Percentiles rank a stretch among this genome's conserved stretches.
phyloP scores from a whole-genome alignment of 495 filamentous ascomycete species.

The Viridothelium virens region DNA sequence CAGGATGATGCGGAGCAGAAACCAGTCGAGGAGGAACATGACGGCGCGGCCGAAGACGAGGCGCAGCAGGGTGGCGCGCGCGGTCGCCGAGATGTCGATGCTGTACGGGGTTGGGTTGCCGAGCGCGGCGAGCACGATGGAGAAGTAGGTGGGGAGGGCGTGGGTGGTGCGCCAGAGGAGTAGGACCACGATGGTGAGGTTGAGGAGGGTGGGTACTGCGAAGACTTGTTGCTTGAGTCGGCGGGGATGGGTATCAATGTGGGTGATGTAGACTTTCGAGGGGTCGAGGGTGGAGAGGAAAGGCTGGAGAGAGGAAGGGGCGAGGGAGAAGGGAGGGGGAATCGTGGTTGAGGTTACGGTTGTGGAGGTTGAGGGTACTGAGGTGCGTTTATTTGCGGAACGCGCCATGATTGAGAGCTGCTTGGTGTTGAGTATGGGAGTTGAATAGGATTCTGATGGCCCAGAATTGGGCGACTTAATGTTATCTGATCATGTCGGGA shows the following conservation, averaged over 20 bases:
- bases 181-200: slow-evolving; percentile 50
- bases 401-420: not conserved
- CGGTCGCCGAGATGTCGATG: slow-evolving; percentile 46
- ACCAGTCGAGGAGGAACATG: slow-evolving; percentile 62
- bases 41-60: slow-evolving; percentile 48
- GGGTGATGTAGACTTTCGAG: slow-evolving; percentile 65
- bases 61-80: slow-evolving; percentile 42
- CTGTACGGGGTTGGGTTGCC: slow-evolving; percentile 53
- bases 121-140: slow-evolving; percentile 50
- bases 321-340: slow-evolving; percentile 56
- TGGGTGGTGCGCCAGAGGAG: slow-evolving; percentile 54
- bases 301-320: slow-evolving; percentile 49
- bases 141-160: slow-evolving; percentile 58
- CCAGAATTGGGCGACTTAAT: not conserved
- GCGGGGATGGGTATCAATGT: slow-evolving; percentile 58
- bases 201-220: slow-evolving; percentile 61
- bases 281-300: slow-evolving; percentile 55
- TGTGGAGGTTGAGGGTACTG: not conserved
- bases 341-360: slow-evolving; percentile 29
- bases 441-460: not conserved
- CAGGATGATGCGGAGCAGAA: slow-evolving; percentile 58
- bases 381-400: not conserved
- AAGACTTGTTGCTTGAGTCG: slow-evolving; percentile 71
- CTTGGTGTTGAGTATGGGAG: not conserved
- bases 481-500: not conserved